phyloP scores from a whole-genome alignment of 805 yeast species.

The Grigorovia humatica region DNA sequence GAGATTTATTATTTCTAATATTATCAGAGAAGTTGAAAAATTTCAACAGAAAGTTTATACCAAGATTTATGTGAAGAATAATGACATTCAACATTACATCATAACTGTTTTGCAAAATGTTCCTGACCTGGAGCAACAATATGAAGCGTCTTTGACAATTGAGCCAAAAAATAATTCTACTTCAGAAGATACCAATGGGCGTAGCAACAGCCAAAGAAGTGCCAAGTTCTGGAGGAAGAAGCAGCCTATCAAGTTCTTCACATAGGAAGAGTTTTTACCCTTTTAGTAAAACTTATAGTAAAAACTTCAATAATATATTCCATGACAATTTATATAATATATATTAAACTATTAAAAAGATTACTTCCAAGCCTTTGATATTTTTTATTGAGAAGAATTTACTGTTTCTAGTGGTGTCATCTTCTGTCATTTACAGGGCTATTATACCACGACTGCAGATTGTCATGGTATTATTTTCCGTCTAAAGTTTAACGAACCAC shows the following conservation, averaged over 20 bases:
- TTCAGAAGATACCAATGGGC: background rate
- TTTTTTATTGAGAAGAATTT: no score
- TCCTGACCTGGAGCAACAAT: conserved; percentile 74
- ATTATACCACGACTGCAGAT: no score
- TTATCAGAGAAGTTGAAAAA: conserved; percentile 63
- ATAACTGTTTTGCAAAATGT: conserved; percentile 21
- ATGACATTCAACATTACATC: conserved; percentile 47
- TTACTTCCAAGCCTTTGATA: no score
- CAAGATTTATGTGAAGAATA: conserved; percentile 52
- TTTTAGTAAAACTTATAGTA: background rate
- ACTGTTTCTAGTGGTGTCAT: no score
- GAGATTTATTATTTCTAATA: conserved; percentile 58
- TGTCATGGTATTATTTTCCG: no score
- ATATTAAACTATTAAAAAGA: no score
- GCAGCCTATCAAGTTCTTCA: conserved; percentile 3
- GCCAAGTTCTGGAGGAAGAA: conserved; percentile 2
- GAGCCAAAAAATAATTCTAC: conserved; percentile 44
- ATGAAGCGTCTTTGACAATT: conserved; percentile 56
- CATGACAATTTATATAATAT: no score
- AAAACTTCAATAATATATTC: background rate
- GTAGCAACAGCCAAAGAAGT: background rate
- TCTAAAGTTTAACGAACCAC: no score
- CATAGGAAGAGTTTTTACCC: background rate
- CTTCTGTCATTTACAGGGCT: no score
- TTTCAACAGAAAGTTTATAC: conserved; percentile 44